Conservation (phyloP, 768 basidiomycete species). For the Amyloporia xantha region DNA sequence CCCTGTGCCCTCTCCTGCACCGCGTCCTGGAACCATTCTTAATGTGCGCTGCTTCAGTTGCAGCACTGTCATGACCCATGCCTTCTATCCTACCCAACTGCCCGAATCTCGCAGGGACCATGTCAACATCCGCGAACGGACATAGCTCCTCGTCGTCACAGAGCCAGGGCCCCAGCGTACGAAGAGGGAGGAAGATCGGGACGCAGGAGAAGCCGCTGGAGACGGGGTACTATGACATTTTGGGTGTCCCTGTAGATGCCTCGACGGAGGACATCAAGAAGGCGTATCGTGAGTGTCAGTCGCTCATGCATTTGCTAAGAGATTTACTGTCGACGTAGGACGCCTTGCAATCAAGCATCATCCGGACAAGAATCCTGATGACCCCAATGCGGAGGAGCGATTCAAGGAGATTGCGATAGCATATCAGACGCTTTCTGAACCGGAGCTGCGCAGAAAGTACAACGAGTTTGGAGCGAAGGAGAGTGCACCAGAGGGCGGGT, state of each 20-base stretch:
- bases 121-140: conserved; percentile 5
- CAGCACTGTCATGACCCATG: conserved; percentile 49
- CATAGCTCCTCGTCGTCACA: conserved; percentile 11
- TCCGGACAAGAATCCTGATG: conserved; percentile 88
- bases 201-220: conserved; percentile 86
- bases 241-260: conserved; percentile 70
- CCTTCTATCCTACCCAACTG: conserved; percentile 62
- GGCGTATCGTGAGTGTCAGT: conserved; percentile 62
- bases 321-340: conserved; percentile 32
- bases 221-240: conserved; percentile 84
- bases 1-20: conserved; percentile 51
- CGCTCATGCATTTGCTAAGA: not conserved
- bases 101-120: conserved; percentile 19
- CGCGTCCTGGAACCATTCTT: conserved; percentile 51
- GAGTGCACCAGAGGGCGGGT: conserved; percentile 77
- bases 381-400: conserved; percentile 78
- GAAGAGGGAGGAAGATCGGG: conserved; percentile 74
- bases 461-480: conserved; percentile 88
- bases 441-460: conserved; percentile 71
- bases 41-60: conserved; percentile 70
- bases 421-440: conserved; percentile 80
- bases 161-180: conserved; percentile 21
- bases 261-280: conserved; percentile 85
- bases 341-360: conserved; percentile 86
- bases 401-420: conserved; percentile 91